Percentiles rank a stretch among this genome's conserved stretches.
phyloP scores from a whole-genome alignment of 2,329 filamentous ascomycete genomes.

The Aspergillus ibericus region DNA sequence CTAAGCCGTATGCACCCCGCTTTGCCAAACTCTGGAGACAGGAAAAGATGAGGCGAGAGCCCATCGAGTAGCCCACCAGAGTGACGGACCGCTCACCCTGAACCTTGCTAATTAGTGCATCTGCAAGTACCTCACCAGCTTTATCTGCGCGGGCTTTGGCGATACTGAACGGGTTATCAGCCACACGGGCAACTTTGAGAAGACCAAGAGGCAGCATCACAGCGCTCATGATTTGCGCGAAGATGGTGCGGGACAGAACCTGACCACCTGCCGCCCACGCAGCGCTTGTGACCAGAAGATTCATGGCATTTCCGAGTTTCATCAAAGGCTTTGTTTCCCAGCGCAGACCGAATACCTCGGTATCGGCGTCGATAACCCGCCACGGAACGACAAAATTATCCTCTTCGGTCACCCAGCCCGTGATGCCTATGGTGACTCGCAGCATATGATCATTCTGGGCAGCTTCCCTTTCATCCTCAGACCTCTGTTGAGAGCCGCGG shows the following conservation, averaged over 20 bases:
- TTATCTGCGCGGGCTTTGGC: constrained; percentile 77
- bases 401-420: constrained; percentile 74
- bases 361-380: constrained; percentile 69
- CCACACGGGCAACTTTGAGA: constrained; percentile 63
- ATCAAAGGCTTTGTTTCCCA: constrained; percentile 79
- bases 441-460: constrained; percentile 63
- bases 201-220: constrained; percentile 70
- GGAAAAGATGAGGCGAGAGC: constrained; percentile 77
- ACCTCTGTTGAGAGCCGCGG: constrained; percentile 52
- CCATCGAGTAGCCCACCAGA: constrained; percentile 77
- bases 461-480: constrained; percentile 44
- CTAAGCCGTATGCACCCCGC: constrained; percentile 74
- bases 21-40: constrained; percentile 76
- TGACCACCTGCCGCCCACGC: constrained; percentile 79
- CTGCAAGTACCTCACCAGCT: constrained; percentile 75
- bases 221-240: constrained; percentile 63
- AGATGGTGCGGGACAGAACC: constrained; percentile 70
- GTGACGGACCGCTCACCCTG: constrained; percentile 81
- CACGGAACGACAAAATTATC: constrained; percentile 76
- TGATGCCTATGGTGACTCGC: constrained; percentile 78
- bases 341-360: constrained; percentile 77
- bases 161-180: constrained; percentile 81
- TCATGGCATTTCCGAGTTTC: constrained; percentile 75
- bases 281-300: constrained; percentile 72
- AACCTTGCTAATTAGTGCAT: constrained; percentile 76